These are phyloP conservation scores for Coemansia sp. DNA, from an alignment of 192 early-diverging fungal species.

Conservation along the genomic window DNA sequence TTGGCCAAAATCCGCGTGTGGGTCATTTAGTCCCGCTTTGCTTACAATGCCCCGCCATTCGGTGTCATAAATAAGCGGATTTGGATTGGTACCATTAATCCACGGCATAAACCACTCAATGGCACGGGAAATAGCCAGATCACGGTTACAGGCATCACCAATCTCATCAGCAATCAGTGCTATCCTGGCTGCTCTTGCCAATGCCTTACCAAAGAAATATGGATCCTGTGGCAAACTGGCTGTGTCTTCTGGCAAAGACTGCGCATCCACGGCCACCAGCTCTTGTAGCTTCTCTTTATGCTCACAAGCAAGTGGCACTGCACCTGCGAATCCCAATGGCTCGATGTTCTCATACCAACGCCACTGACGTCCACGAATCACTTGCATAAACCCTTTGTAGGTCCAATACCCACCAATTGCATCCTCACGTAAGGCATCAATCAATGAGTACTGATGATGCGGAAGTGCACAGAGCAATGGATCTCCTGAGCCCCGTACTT, in stretches of 20 bases:
- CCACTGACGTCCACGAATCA: slow-evolving; percentile 35
- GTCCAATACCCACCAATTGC: slow-evolving; percentile 30
- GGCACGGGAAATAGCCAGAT: slow-evolving; percentile 18
- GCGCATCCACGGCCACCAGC: slow-evolving; percentile 35
- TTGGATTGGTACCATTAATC: slow-evolving; percentile 32
- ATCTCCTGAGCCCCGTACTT: slow-evolving; percentile 6
- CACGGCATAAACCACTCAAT: slow-evolving; percentile 40
- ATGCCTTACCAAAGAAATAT: slow-evolving; percentile 57
- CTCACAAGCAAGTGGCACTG: slow-evolving; percentile 12
- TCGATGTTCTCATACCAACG: slow-evolving; percentile 34
- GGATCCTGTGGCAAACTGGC: slow-evolving; percentile 37
- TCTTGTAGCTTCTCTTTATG: slow-evolving; percentile 14
- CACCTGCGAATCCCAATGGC: slow-evolving; percentile 41
- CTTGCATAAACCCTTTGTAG: slow-evolving; percentile 49
- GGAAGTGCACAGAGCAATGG: slow-evolving; percentile 39
- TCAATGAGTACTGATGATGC: slow-evolving; percentile 37
- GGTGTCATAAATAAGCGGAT: slow-evolving; percentile 43
- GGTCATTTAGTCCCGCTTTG: slow-evolving; percentile 26
- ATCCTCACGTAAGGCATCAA: slow-evolving; percentile 9
- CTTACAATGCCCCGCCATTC: slow-evolving; percentile 51
- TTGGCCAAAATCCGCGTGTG: slow-evolving; percentile 53
- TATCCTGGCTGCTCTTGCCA: slow-evolving; percentile 50
- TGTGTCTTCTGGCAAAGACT: background rate
- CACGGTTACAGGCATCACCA: slow-evolving; percentile 22
- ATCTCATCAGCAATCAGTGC: slow-evolving; percentile 56